Percentiles rank a stretch among this genome's conserved stretches.
Evolutionary conservation across 148 eudicot species (phyloP).

Genomic region (Camellia sinensis): DNA sequence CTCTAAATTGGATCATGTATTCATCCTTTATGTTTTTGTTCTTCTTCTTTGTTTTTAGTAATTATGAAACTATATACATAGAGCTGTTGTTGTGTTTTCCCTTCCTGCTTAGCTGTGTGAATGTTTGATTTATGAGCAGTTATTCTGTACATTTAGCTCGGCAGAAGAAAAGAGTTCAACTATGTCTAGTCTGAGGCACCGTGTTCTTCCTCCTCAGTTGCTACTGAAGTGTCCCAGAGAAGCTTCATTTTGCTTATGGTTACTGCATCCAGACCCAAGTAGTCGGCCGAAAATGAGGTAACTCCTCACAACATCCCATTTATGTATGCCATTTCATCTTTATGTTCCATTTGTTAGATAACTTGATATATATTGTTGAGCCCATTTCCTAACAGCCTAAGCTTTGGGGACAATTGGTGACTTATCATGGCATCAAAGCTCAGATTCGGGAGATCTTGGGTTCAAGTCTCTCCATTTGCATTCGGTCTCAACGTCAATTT

Average conservation of each 20-base stretch:
- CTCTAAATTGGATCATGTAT: not conserved
- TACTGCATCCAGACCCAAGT: constrained; percentile 87
- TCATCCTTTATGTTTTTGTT: constrained; percentile 10
- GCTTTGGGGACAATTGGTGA: too few relatives aligned
- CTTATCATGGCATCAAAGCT: too few relatives aligned
- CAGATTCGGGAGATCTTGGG: too few relatives aligned
- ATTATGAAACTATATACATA: too few relatives aligned
- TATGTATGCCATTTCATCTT: not conserved
- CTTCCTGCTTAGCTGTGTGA: constrained; percentile 9
- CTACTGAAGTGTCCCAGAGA: constrained; percentile 91
- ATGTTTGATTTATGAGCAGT: constrained; percentile 41
- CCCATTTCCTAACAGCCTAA: too few relatives aligned
- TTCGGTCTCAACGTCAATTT: too few relatives aligned
- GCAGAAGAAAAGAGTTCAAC: constrained; percentile 78
- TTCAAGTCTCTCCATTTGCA: too few relatives aligned
- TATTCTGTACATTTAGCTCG: constrained; percentile 78
- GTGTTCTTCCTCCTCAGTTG: constrained; percentile 93
- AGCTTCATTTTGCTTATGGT: constrained; percentile 98
- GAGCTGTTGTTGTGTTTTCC: not conserved
- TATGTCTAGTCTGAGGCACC: constrained; percentile 87
- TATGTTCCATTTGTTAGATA: not conserved
- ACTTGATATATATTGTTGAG: too few relatives aligned
- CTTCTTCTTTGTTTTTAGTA: not conserved
- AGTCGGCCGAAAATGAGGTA: constrained; percentile 86
- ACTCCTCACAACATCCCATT: constrained; percentile 4